Conservation (phyloP, 768 basidiomycete genomes). For the Phanerodontia chrysosporium region DNA sequence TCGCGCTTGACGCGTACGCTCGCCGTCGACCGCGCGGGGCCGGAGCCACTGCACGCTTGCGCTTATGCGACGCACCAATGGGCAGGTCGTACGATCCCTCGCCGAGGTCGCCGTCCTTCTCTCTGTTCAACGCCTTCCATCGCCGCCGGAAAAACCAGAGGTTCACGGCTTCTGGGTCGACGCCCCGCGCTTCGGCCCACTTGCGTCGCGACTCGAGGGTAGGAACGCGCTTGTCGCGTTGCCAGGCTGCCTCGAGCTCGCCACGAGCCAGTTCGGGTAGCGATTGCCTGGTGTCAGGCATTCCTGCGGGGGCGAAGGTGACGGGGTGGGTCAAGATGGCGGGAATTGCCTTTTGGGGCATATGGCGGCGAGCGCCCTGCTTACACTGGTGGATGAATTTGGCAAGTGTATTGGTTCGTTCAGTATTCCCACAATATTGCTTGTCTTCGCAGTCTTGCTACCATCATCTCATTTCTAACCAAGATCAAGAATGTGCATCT, state of each 20-base stretch:
- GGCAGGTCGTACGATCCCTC: neutral
- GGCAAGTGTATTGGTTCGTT: too few species aligned
- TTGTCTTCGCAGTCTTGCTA: too few species aligned
- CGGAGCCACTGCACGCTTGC: neutral
- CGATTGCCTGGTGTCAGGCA: too few species aligned
- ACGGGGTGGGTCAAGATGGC: neutral
- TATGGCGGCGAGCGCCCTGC: neutral
- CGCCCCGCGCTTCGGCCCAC: neutral
- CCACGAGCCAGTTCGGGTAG: neutral
- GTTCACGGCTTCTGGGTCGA: neutral
- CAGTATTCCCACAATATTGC: too few species aligned
- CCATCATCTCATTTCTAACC: too few species aligned
- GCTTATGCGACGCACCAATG: neutral
- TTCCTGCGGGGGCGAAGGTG: too few species aligned
- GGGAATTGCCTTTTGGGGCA: neutral
- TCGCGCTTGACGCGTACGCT: slow-evolving; percentile 13
- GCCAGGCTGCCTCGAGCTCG: neutral
- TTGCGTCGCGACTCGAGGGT: neutral
- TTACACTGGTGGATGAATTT: too few species aligned
- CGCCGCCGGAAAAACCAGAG: neutral
- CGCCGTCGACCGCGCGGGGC: neutral
- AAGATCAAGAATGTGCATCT: too few species aligned
- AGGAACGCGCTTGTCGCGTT: neutral
- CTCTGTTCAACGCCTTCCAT: neutral
- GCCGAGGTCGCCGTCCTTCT: neutral